Evolutionary conservation across 345 rosid species (phyloP), one percentile per base, ranked within the genome.

Genomic region (Jatropha curcas): DNA sequence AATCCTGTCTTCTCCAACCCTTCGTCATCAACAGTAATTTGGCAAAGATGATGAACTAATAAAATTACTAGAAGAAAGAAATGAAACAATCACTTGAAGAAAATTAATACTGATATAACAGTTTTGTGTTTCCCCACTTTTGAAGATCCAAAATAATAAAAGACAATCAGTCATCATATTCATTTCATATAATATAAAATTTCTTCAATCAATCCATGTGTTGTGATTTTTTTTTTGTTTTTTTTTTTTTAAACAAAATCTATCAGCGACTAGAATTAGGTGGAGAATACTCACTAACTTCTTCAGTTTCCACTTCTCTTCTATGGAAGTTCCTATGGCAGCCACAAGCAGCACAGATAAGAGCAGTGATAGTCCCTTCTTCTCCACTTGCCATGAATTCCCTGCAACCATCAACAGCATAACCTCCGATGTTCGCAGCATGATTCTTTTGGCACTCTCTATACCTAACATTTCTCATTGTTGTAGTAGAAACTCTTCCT

Each of bases 401-500:
- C 53, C 93, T 84, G 84, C 96, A 90, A 13, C 96, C 96, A 35
- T 90, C 96, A 0, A 90, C 89, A 19, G 93, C 91, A 41, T 88
- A 87, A 39, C 96, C 93, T 63, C 96, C 96, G 24, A 85, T 87
- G 67, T 84, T 84, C 3, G 91, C 87, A 13, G 96, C 93, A 55
- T 90, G 96, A 77, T 90, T 90, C 89, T 85, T 88, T 70, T 86
- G 91, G 61, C 96, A 90, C 87, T 90, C 96, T 2, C 79, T 80
- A 35, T 90, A 90, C 37, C 88, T 79, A 48, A 71, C 74, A 30
- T 52, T 71, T 50, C 60, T 34, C 65, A 28, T 35, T 28, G 60
- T 63, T 45, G 77, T 74, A 0, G 77, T 60, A 2, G 68, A 56
- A 55, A 5, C 34, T 17, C 71, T 63, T 52, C 78, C 78, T 28